Evolutionary conservation across 768 basidiomycete genomes (phyloP).

Genomic region (Rhodotorula paludigena): DNA sequence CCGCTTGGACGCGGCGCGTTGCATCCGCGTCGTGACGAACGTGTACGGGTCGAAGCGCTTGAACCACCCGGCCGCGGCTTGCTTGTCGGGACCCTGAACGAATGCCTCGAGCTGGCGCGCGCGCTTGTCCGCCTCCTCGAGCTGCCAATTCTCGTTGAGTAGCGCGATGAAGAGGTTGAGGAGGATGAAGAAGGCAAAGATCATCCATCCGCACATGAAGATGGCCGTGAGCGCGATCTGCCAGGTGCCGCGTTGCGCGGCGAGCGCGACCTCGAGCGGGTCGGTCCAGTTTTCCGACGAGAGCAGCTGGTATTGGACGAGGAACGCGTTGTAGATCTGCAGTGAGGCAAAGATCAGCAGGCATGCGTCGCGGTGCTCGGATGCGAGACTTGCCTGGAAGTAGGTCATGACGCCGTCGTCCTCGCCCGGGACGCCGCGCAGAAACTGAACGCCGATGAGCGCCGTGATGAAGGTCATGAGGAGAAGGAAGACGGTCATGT

Average conservation of each 20-base stretch:
- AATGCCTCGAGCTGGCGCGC: conserved; percentile 66
- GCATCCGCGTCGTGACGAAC: conserved; percentile 60
- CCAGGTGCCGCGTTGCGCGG: conserved; percentile 59
- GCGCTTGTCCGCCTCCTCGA: conserved; percentile 85
- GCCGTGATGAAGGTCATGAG: conserved; percentile 81
- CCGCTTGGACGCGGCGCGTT: conserved; percentile 54
- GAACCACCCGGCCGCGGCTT: conserved; percentile 58
- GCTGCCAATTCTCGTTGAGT: conserved; percentile 1
- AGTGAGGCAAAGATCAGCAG: too few species aligned
- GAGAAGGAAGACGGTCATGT: conserved; percentile 87
- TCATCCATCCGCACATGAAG: conserved; percentile 75
- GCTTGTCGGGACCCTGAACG: conserved; percentile 50
- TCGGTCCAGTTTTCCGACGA: conserved; percentile 94
- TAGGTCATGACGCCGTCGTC: conserved; percentile 60
- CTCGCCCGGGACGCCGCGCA: conserved; percentile 62
- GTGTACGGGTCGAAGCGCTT: conserved; percentile 77
- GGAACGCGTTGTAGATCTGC: conserved; percentile 68
- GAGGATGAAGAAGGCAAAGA: conserved; percentile 67
- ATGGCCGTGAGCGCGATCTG: conserved; percentile 67
- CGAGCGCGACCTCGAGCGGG: conserved; percentile 61
- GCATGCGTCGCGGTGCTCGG: too few species aligned
- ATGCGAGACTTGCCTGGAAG: conserved; percentile 51
- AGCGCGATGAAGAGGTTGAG: conserved; percentile 3
- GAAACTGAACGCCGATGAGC: conserved; percentile 71
- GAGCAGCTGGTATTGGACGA: conserved; percentile 81